These are phyloP conservation scores for Trametes polyzona DNA, from an alignment of 1,284 basidiomycete species.

Conservation along the genomic window DNA sequence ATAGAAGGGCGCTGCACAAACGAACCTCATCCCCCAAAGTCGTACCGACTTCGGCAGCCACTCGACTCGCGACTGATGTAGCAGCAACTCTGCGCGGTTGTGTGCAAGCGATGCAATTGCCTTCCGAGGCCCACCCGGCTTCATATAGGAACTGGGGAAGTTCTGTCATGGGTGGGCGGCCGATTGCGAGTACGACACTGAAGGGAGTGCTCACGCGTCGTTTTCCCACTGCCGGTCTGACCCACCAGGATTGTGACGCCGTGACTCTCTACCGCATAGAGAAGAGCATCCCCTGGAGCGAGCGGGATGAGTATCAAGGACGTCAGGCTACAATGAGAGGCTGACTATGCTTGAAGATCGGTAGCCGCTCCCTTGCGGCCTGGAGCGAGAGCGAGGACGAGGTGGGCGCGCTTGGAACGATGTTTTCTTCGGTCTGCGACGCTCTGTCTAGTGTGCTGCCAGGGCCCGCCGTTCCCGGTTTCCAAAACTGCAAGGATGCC, in stretches of 20 bases:
- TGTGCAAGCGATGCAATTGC: slow-evolving; percentile 86
- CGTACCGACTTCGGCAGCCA: slow-evolving; percentile 88
- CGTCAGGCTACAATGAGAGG: background rate
- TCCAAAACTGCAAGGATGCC: slow-evolving; percentile 71
- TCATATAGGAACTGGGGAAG: slow-evolving; percentile 94
- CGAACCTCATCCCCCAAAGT: slow-evolving; percentile 88
- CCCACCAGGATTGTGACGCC: slow-evolving; percentile 90
- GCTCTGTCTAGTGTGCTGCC: slow-evolving; percentile 88
- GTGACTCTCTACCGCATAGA: slow-evolving; percentile 85
- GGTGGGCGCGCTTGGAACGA: slow-evolving; percentile 68
- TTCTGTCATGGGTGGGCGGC: slow-evolving; percentile 52
- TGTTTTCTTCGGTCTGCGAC: slow-evolving; percentile 71
- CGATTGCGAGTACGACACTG: background rate
- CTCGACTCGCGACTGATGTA: slow-evolving; percentile 89
- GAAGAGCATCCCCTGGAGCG: slow-evolving; percentile 68
- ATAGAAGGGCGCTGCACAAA: slow-evolving; percentile 1
- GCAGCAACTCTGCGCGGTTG: slow-evolving; percentile 96
- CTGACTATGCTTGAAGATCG: slow-evolving; percentile 86
- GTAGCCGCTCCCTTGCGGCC: slow-evolving; percentile 78
- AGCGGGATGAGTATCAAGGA: background rate
- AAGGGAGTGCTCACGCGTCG: slow-evolving; percentile 73
- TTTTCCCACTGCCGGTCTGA: slow-evolving; percentile 97
- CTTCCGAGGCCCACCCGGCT: slow-evolving; percentile 84
- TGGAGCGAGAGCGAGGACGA: slow-evolving; percentile 65
- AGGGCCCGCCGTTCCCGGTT: slow-evolving; percentile 83